Evolutionary conservation across 768 basidiomycete species (phyloP).

Genomic region (Filobasidium floriforme): DNA sequence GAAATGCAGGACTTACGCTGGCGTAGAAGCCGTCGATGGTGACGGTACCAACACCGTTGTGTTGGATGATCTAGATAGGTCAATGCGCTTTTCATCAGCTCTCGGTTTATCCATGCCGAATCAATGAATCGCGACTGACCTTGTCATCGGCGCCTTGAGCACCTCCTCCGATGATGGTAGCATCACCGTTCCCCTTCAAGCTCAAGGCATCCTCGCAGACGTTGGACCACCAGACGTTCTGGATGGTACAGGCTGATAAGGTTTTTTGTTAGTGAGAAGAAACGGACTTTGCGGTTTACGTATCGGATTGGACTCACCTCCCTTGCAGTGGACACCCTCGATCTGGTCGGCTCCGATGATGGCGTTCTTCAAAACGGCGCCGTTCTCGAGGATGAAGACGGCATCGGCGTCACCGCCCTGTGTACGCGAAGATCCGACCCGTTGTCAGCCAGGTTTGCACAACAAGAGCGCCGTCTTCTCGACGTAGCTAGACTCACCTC

Average conservation of each 20-base stretch:
- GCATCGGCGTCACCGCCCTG: slow-evolving; percentile 2
- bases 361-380: slow-evolving; percentile 21
- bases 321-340: slow-evolving; percentile 26
- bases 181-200: slow-evolving; percentile 57
- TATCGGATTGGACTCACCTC: too few relatives aligned
- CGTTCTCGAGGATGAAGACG: slow-evolving; percentile 16
- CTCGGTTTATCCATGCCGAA: background rate
- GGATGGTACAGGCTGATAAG: slow-evolving; percentile 23
- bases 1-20: background rate
- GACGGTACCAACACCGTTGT: slow-evolving; percentile 1
- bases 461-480: background rate
- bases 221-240: slow-evolving; percentile 26
- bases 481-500: slow-evolving; percentile 4
- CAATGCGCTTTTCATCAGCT: background rate
- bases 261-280: too few relatives aligned
- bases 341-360: slow-evolving; percentile 25
- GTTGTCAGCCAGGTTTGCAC: background rate
- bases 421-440: background rate
- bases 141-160: slow-evolving; percentile 4
- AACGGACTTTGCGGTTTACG: too few relatives aligned
- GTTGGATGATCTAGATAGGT: background rate
- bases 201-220: slow-evolving; percentile 50
- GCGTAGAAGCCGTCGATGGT: slow-evolving; percentile 8
- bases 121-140: background rate
- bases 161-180: background rate